Evolutionary conservation across 495 filamentous ascomycete species (phyloP), one percentile per base, ranked within the genome.

Genomic region (Echria macrotheca): DNA sequence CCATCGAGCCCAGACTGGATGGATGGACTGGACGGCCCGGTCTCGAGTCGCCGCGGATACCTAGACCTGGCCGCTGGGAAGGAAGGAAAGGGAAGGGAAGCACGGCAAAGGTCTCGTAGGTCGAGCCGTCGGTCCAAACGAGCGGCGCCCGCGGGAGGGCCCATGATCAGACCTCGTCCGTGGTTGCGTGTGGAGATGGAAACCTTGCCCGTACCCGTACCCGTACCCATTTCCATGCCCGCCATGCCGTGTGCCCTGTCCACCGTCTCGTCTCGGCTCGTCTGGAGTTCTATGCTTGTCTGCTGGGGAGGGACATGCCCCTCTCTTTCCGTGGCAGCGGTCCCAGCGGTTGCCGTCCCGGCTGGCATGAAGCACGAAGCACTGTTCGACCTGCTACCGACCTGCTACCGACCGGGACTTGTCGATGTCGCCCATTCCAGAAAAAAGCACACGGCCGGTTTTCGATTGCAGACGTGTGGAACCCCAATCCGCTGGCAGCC

Each of bases 81-180:
- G 38, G 21, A 22, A 17, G 17, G 15, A 8, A 12, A 18, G 37
- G 8, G 5, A 21, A 17, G 38, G 22, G 38, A 18, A 9, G n/a
- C 35, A 18, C 35, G 41, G 15, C 25, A 26, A 44, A n/a, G n/a
- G n/a, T n/a, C n/a, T n/a, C n/a, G n/a, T n/a, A n/a, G n/a, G n/a
- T n/a, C n/a, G n/a, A n/a, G n/a, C n/a, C n/a, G n/a, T n/a, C n/a
- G n/a, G n/a, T n/a, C n/a, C n/a, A n/a, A n/a, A n/a, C n/a, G n/a
- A n/a, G n/a, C n/a, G n/a, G n/a, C n/a, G n/a, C n/a, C n/a, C n/a
- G n/a, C n/a, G n/a, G n/a, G n/a, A 37, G 17, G 35, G 15, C 23
- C 32, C 44, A 47, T 47, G 44, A 47, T 47, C 44, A 47, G 44
- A 47, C 44, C 32, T 47, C 44, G 21, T 21, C 21, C 12, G 44